Percentiles rank a stretch among this genome's conserved stretches.
phyloP scores from a whole-genome alignment of 352 stramenopile genomes.

The Stramenopiles sp. region DNA sequence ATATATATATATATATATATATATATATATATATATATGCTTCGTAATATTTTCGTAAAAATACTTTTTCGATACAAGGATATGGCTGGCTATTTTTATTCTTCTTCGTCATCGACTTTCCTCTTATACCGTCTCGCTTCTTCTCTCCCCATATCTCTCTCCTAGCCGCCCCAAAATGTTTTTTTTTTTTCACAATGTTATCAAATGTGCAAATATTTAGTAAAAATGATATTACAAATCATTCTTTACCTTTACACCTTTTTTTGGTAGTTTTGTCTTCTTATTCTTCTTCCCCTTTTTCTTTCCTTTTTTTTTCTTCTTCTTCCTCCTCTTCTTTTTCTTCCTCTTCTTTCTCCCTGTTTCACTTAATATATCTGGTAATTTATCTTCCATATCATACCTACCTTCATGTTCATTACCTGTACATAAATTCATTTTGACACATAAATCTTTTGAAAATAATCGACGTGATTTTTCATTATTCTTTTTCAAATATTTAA shows the following conservation, averaged over 20 bases:
- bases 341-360: background rate
- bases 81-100: too few species aligned
- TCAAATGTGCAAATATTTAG: too few species aligned
- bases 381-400: background rate
- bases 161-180: too few species aligned
- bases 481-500: background rate
- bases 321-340: background rate
- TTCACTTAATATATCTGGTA: background rate
- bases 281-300: background rate
- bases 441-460: background rate
- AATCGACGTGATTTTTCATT: background rate
- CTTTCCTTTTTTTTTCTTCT: background rate
- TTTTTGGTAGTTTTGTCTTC: background rate
- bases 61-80: too few species aligned
- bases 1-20: too few species aligned
- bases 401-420: background rate
- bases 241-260: background rate
- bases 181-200: background rate
- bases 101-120: too few species aligned
- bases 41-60: too few species aligned
- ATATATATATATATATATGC: too few species aligned
- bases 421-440: background rate
- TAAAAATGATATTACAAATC: background rate
- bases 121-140: too few species aligned
- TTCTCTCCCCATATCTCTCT: too few species aligned